Percentiles rank a stretch among this genome's conserved stretches.
phyloP scores from a whole-genome alignment of 768 basidiomycete species.

The Rhizopogon vesiculosus region DNA sequence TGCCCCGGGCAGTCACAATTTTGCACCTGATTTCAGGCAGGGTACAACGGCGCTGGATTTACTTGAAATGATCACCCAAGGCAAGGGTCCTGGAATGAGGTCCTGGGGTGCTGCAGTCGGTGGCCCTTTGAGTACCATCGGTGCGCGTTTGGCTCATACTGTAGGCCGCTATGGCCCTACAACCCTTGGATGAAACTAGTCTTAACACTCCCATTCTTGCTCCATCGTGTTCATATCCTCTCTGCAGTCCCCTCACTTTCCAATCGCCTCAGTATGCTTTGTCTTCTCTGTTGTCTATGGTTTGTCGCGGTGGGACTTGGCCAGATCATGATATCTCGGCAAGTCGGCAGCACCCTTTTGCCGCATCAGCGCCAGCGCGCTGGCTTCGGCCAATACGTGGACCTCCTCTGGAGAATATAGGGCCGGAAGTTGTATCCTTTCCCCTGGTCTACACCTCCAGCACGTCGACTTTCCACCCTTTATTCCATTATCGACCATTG shows the following conservation, averaged over 20 bases:
- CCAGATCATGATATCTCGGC: not conserved
- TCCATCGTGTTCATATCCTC: not conserved
- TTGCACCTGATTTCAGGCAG: not conserved
- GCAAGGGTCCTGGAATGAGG: constrained; percentile 1
- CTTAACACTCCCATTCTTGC: too few relatives aligned
- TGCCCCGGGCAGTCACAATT: constrained; percentile 21
- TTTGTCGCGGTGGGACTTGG: not conserved
- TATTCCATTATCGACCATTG: not conserved
- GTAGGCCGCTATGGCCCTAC: constrained; percentile 11
- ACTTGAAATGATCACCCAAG: constrained; percentile 20
- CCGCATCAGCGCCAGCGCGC: not conserved
- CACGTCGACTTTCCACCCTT: not conserved
- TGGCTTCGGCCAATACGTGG: constrained; percentile 3
- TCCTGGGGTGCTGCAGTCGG: constrained; percentile 18
- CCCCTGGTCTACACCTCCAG: not conserved
- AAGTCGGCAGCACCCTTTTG: not conserved
- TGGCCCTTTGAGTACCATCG: constrained; percentile 20
- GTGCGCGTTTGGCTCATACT: constrained; percentile 16
- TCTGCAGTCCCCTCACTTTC: not conserved
- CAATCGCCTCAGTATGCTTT: not conserved
- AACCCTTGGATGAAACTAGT: constrained; percentile 12
- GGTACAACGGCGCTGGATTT: constrained; percentile 21
- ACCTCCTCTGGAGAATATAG: not conserved
- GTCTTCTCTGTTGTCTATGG: not conserved
- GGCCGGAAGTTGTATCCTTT: not conserved